phyloP scores from a whole-genome alignment of 345 rosid species.

The Rhodamnia argentea region DNA sequence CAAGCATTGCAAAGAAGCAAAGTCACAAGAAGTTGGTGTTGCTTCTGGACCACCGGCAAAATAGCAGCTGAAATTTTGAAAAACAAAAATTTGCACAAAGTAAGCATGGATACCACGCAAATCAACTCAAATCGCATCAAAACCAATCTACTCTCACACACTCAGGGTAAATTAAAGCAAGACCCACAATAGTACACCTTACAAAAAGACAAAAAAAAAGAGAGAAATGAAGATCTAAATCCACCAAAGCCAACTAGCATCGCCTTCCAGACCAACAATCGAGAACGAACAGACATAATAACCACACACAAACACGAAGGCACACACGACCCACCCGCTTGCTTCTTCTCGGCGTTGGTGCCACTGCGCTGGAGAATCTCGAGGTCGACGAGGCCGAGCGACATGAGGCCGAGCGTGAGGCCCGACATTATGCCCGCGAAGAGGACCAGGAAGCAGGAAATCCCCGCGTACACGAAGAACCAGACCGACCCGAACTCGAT shows the following conservation, averaged over 20 bases:
- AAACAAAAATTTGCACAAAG: not conserved
- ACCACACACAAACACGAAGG: not conserved
- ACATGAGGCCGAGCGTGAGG: constrained; percentile 91
- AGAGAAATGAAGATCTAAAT: not conserved
- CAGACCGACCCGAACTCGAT: constrained; percentile 48
- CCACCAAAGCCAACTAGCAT: not conserved
- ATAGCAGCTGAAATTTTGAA: constrained; percentile 42
- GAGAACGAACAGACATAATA: not conserved
- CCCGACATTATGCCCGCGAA: constrained; percentile 99
- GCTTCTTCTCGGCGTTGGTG: constrained; percentile 69
- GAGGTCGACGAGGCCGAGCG: constrained; percentile 93
- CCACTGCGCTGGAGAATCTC: constrained; percentile 97
- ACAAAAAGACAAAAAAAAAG: not conserved
- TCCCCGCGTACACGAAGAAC: constrained; percentile 59
- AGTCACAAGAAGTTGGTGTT: constrained; percentile 93
- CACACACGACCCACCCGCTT: constrained; percentile 49
- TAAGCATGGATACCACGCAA: not conserved
- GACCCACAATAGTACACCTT: no score
- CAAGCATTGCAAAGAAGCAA: constrained; percentile 80
- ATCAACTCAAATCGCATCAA: no score
- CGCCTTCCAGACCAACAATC: not conserved
- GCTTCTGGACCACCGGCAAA: constrained; percentile 86
- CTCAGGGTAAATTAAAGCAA: no score
- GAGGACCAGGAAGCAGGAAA: constrained; percentile 73
- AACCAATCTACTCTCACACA: no score